Percentiles rank a stretch among this genome's conserved stretches.
Conservation (phyloP, 768 basidiomycete genomes). For the Lactifluus piperatus region DNA sequence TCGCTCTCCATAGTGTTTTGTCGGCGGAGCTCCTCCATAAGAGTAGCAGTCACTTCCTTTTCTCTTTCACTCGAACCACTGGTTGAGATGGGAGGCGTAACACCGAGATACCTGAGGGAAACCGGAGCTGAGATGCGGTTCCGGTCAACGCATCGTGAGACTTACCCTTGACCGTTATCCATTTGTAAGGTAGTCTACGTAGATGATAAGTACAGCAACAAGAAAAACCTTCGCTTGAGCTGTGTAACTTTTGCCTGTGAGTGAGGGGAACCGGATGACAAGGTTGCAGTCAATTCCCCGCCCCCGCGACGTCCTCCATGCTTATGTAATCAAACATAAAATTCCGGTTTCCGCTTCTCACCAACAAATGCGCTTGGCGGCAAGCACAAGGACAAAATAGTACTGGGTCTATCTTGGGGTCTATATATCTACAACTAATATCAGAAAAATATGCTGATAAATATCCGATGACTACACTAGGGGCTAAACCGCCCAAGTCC, state of each 20-base stretch:
- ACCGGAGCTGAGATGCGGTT: background rate
- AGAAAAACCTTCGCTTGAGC: background rate
- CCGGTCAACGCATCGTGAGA: background rate
- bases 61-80: constrained; percentile 67
- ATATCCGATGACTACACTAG: background rate
- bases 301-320: background rate
- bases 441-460: background rate
- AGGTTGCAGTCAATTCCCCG: background rate
- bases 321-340: constrained; percentile 3
- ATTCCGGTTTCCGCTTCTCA: no score
- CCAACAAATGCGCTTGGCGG: no score
- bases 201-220: background rate
- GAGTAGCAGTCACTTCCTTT: constrained; percentile 70
- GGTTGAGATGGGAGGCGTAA: constrained; percentile 79
- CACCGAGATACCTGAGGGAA: constrained; percentile 58
- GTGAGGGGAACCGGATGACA: background rate
- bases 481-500: background rate
- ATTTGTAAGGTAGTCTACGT: background rate
- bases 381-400: background rate
- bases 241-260: background rate
- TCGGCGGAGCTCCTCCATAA: constrained; percentile 84
- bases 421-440: background rate
- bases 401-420: no score
- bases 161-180: constrained; percentile 17
- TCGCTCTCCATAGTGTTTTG: constrained; percentile 88